These are phyloP conservation scores for Trichoderma arundinaceum DNA, from an alignment of 2,329 filamentous ascomycete genomes.

Conservation along the genomic window DNA sequence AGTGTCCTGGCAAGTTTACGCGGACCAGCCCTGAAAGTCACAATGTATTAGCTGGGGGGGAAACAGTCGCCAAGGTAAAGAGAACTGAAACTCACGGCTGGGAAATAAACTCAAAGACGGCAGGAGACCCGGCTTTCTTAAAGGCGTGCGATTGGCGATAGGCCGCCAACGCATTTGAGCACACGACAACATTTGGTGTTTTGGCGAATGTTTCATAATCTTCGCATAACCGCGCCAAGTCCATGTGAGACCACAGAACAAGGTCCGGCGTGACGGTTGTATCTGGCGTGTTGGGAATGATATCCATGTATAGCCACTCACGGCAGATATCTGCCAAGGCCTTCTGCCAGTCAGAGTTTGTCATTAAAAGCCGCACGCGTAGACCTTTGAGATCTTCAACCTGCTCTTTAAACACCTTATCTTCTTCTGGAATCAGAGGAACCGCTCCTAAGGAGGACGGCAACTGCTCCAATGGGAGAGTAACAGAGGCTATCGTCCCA, in stretches of 20 bases:
- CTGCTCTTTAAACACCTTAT: slow-evolving; percentile 41
- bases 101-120: slow-evolving; percentile 47
- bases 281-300: slow-evolving; percentile 34
- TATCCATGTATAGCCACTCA: slow-evolving; percentile 44
- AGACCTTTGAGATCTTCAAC: slow-evolving; percentile 42
- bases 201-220: slow-evolving; percentile 21
- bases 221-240: slow-evolving; percentile 23
- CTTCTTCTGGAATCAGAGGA: slow-evolving; percentile 31
- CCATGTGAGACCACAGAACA: slow-evolving; percentile 37
- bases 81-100: slow-evolving; percentile 43
- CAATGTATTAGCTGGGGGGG: too few species aligned
- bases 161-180: slow-evolving; percentile 40
- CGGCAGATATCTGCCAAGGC: slow-evolving; percentile 40
- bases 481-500: slow-evolving; percentile 41
- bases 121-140: slow-evolving; percentile 34
- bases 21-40: slow-evolving; percentile 42
- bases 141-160: slow-evolving; percentile 36
- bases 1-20: slow-evolving; percentile 46
- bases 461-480: slow-evolving; percentile 20
- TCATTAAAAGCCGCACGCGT: slow-evolving; percentile 39
- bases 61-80: too few species aligned
- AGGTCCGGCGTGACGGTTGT: slow-evolving; percentile 37
- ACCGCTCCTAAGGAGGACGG: slow-evolving; percentile 3
- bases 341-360: slow-evolving; percentile 30
- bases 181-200: slow-evolving; percentile 43